Evolutionary conservation across 2,329 filamentous ascomycete genomes (phyloP).

Genomic region (Venturia pyrina): DNA sequence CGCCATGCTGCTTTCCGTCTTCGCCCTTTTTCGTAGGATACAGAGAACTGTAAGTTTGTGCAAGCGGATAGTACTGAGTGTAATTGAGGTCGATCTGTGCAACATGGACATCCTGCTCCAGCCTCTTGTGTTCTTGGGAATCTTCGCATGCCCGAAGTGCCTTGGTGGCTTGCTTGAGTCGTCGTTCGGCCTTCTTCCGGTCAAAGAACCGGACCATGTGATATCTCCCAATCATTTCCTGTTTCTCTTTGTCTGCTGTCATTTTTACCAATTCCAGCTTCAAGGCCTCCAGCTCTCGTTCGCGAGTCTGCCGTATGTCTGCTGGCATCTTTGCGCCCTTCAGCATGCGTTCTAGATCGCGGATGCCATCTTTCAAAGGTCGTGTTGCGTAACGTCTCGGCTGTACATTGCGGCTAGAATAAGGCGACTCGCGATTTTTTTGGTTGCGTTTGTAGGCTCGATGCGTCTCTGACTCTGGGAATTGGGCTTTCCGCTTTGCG

Average conservation of each 20-base stretch:
- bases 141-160: constrained; percentile 44
- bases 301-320: constrained; percentile 56
- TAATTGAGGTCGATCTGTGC: constrained; percentile 69
- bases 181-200: constrained; percentile 60
- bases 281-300: constrained; percentile 60
- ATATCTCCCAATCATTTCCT: constrained; percentile 66
- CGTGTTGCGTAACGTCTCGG: constrained; percentile 35
- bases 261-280: constrained; percentile 52
- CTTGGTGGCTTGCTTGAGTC: constrained; percentile 54
- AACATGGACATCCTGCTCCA: constrained; percentile 52
- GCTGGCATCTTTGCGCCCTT: constrained; percentile 53
- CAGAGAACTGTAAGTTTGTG: constrained; percentile 57
- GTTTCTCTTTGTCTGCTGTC: constrained; percentile 50
- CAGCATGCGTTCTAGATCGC: constrained; percentile 59
- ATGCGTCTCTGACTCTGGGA: constrained; percentile 15
- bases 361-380: constrained; percentile 60
- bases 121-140: constrained; percentile 39
- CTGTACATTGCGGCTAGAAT: constrained; percentile 17
- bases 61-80: constrained; percentile 59
- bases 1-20: constrained; percentile 17
- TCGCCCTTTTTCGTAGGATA: constrained; percentile 31
- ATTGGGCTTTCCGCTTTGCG: not conserved
- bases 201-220: constrained; percentile 81
- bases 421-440: constrained; percentile 3
- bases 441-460: constrained; percentile 15